Evolutionary conservation across 2,329 filamentous ascomycete genomes (phyloP).

Genomic region (Cyclaneusma minus): DNA sequence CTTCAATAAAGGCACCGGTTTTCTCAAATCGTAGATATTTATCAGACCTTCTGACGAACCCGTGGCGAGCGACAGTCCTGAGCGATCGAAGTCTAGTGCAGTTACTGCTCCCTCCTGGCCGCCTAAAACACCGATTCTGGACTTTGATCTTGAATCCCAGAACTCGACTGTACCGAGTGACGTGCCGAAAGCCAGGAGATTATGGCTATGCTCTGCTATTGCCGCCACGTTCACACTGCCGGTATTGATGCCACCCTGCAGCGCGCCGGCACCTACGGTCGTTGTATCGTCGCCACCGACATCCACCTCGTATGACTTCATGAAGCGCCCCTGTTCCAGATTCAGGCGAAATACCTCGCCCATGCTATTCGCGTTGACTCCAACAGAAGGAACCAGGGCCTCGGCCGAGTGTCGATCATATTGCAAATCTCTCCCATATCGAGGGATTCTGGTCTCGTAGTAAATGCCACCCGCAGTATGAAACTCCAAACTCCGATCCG

Average conservation of each 20-base stretch:
- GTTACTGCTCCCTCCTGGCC: constrained; percentile 62
- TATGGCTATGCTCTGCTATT: constrained; percentile 78
- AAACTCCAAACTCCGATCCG: constrained; percentile 81
- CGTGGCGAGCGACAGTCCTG: constrained; percentile 71
- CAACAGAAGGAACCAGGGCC: constrained; percentile 74
- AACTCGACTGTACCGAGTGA: constrained; percentile 93
- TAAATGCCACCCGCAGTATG: constrained; percentile 82
- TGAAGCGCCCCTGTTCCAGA: constrained; percentile 79
- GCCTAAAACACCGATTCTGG: constrained; percentile 62
- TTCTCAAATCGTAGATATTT: constrained; percentile 82
- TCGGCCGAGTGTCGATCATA: constrained; percentile 76
- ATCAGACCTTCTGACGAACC: constrained; percentile 81
- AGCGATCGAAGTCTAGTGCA: constrained; percentile 70
- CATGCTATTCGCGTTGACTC: constrained; percentile 68
- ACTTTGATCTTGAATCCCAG: constrained; percentile 80
- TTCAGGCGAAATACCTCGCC: constrained; percentile 92
- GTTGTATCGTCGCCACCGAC: constrained; percentile 69
- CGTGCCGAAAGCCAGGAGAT: constrained; percentile 83
- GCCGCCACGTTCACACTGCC: constrained; percentile 79
- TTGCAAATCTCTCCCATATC: constrained; percentile 79
- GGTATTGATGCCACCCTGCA: constrained; percentile 76
- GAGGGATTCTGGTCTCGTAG: constrained; percentile 75
- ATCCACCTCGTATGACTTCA: constrained; percentile 85
- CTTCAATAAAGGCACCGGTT: constrained; percentile 67
- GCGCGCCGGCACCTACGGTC: constrained; percentile 48